Base-by-base conservation (phyloP, 2,329 filamentous ascomycete species). In the Stachybotrys chartarum region DNA sequence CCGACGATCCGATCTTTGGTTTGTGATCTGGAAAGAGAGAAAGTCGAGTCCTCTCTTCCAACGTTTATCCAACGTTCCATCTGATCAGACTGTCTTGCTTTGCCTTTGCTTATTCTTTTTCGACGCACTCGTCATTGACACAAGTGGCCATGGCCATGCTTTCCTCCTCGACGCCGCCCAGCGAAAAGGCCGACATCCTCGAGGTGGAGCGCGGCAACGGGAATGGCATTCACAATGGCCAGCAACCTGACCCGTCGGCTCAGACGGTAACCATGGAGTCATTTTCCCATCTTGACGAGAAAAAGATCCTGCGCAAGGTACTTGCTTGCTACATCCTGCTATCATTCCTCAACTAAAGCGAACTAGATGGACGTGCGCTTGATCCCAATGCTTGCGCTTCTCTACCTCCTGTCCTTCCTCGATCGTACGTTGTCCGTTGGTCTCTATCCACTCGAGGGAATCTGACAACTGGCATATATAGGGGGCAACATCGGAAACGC, bases 371-470 rank as follows among this genome's bases (percentile, higher is more conserved):
- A 81, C 54, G 58, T 76, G 24, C 76, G 74, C 3, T 63, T 82
- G 24, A 78, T 81, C 14, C 84, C 84, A 0, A 78, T 80, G 86
- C 64, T 94, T 79, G 76, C 88, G 10, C 51, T 82, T 30, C 75
- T 90, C 1, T 90, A 89, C 61, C 73, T 90, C 0, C 75, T 90
- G 1, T 86, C 84, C 30, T 90, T 87, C 64, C 77, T 90, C 30
- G 86, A 90, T 65, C 77, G 78, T 74, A 60, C 63, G 71, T 64
- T 6, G 14, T 51, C 49, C 30, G 49, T 11, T 8, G 30, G 35
- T n/a, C 14, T 10, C 35, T 14, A 10, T n/a, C 30, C 24, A 31
- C 11, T 51, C 12, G 8, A 48, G 10, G 4, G n/a, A 8, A 14
- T 14, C n/a, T 48, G n/a, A 48, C 46, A 10, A 12, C 3, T 42